These are phyloP conservation scores for Wickerhamomyces sydowiorum DNA, from an alignment of 805 yeast species.

Conservation along the genomic window DNA sequence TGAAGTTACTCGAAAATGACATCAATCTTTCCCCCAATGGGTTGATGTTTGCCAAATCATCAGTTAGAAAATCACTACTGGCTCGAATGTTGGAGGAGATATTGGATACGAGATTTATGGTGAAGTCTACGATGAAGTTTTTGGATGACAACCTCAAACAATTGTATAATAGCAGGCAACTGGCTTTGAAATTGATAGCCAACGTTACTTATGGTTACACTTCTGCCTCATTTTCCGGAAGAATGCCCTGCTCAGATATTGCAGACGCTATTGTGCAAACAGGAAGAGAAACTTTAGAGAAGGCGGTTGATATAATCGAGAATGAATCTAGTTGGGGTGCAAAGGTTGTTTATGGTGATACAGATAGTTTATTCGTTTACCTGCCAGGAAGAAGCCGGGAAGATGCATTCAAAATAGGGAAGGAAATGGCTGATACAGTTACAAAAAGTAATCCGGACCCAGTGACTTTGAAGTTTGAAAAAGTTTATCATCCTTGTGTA, in stretches of 20 bases:
- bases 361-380: constrained; percentile 88
- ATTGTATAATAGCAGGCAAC: constrained; percentile 68
- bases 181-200: constrained; percentile 85
- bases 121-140: constrained; percentile 67
- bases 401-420: constrained; percentile 77
- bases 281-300: constrained; percentile 77
- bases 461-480: constrained; percentile 79
- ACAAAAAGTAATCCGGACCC: constrained; percentile 76
- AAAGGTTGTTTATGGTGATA: constrained; percentile 93
- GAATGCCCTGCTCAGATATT: constrained; percentile 95
- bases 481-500: constrained; percentile 85
- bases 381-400: constrained; percentile 73
- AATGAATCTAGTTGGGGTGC: constrained; percentile 64
- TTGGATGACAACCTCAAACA: constrained; percentile 45
- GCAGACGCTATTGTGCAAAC: constrained; percentile 93
- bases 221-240: constrained; percentile 89
- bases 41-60: constrained; percentile 60
- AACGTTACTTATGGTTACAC: constrained; percentile 96
- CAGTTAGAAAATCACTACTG: constrained; percentile 63
- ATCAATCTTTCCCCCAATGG: constrained; percentile 85
- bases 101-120: constrained; percentile 70
- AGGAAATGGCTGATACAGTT: constrained; percentile 57
- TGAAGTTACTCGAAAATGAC: constrained; percentile 46
- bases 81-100: constrained; percentile 84
- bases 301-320: constrained; percentile 68